Evolutionary conservation across 1,139 yeast genomes (phyloP).

Genomic region (Diutina ranongensis): DNA sequence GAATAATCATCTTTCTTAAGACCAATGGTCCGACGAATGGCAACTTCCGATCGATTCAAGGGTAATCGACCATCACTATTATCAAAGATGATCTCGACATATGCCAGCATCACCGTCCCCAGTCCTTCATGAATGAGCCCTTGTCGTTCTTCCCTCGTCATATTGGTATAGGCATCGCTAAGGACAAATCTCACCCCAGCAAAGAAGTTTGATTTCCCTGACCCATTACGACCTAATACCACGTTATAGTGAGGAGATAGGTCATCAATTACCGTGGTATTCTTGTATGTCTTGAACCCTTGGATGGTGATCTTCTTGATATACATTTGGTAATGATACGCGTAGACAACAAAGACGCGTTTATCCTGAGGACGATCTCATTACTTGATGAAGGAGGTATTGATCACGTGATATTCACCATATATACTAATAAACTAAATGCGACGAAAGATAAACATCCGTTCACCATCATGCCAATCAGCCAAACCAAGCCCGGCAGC

Average conservation of each 20-base stretch:
- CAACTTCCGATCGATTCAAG: slow-evolving; percentile 52
- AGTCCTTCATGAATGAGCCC: slow-evolving; percentile 85
- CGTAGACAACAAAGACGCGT: not conserved
- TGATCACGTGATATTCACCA: too few relatives aligned
- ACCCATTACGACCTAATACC: slow-evolving; percentile 90
- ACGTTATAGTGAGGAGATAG: slow-evolving; percentile 80
- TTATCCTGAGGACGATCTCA: not conserved
- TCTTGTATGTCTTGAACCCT: slow-evolving; percentile 91
- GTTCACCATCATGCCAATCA: not conserved
- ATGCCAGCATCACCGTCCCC: slow-evolving; percentile 87
- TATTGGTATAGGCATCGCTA: slow-evolving; percentile 80
- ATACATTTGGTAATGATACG: slow-evolving; percentile 17
- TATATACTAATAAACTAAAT: not conserved
- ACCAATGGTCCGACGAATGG: slow-evolving; percentile 81
- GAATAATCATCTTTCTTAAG: slow-evolving; percentile 86
- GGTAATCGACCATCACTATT: slow-evolving; percentile 72
- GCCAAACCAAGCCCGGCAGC: not conserved
- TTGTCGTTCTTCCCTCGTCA: slow-evolving; percentile 83
- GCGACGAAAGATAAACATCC: not conserved
- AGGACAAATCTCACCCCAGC: slow-evolving; percentile 91
- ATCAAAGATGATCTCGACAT: slow-evolving; percentile 82
- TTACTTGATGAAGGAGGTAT: too few relatives aligned
- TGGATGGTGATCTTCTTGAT: slow-evolving; percentile 54
- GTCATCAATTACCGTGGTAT: slow-evolving; percentile 65
- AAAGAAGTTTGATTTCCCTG: slow-evolving; percentile 93